Percentiles rank a stretch among this genome's conserved stretches.
phyloP scores from a whole-genome alignment of 1,284 basidiomycete genomes.

The Peniophora sp. region DNA sequence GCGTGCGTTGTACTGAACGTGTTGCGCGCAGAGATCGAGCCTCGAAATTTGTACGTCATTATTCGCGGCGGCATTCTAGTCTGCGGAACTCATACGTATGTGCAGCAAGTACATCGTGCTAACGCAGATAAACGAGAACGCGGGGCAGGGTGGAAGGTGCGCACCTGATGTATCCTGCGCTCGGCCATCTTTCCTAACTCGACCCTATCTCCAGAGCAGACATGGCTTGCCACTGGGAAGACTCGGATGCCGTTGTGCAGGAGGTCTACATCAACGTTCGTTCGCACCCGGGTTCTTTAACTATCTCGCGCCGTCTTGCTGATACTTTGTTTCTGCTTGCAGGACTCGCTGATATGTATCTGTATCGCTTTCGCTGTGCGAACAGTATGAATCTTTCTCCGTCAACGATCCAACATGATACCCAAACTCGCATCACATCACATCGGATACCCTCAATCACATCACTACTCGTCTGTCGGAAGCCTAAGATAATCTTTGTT shows the following conservation, averaged over 20 bases:
- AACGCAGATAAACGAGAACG: conserved; percentile 75
- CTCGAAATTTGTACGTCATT: conserved; percentile 56
- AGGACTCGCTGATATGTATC: conserved; percentile 72
- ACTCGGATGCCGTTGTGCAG: conserved; percentile 59
- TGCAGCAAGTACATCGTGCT: conserved; percentile 75
- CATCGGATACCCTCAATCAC: conserved; percentile 2
- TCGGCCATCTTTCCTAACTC: neutral
- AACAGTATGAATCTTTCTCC: conserved; percentile 28
- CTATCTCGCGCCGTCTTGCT: neutral
- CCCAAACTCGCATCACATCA: conserved; percentile 6
- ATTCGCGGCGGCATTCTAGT: conserved; percentile 25
- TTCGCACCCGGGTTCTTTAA: conserved; percentile 7
- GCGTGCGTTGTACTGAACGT: neutral
- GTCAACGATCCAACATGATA: conserved; percentile 6
- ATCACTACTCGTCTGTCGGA: neutral
- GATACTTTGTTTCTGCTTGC: conserved; percentile 7
- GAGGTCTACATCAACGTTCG: conserved; percentile 65
- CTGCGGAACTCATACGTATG: neutral
- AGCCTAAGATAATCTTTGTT: neutral
- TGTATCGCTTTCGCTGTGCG: conserved; percentile 68
- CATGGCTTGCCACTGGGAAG: conserved; percentile 71
- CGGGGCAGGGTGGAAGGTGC: conserved; percentile 73
- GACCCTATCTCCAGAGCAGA: conserved; percentile 32
- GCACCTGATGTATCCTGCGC: conserved; percentile 14
- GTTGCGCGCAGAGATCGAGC: conserved; percentile 51